Conservation (phyloP, 2,329 filamentous ascomycete species). For the Meredithiella fracta region DNA sequence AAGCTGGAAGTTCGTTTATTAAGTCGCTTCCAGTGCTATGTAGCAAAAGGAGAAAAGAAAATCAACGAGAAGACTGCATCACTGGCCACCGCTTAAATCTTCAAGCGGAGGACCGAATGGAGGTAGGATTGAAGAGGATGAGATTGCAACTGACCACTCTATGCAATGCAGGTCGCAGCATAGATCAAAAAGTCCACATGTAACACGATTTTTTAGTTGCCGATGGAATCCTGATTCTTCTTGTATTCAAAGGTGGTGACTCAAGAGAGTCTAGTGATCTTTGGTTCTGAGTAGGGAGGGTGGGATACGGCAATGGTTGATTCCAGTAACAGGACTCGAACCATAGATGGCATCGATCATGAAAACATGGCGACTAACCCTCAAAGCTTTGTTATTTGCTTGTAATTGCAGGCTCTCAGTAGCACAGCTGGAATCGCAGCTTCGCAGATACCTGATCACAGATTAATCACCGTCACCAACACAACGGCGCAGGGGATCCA, state of each 20-base stretch:
- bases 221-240: not conserved
- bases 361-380: too few species aligned
- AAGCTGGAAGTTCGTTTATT: too few species aligned
- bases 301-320: too few species aligned
- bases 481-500: not conserved
- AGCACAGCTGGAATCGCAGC: not conserved
- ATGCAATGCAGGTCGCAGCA: not conserved
- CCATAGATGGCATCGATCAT: too few species aligned
- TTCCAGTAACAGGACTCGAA: too few species aligned
- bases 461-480: not conserved
- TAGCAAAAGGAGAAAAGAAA: not conserved
- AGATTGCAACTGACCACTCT: slow-evolving; percentile 1
- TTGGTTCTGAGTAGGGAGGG: too few species aligned
- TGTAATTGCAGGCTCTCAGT: not conserved
- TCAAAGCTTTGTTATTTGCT: not conserved
- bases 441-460: not conserved
- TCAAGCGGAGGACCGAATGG: not conserved
- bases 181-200: not conserved
- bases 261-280: not conserved
- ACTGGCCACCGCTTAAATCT: not conserved
- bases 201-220: not conserved
- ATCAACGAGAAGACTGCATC: not conserved
- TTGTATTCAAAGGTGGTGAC: slow-evolving; percentile 1
- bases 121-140: not conserved
- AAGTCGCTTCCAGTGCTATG: not conserved